phyloP scores from a whole-genome alignment of 1,284 basidiomycete species.

The Pisolithus thermaeus region DNA sequence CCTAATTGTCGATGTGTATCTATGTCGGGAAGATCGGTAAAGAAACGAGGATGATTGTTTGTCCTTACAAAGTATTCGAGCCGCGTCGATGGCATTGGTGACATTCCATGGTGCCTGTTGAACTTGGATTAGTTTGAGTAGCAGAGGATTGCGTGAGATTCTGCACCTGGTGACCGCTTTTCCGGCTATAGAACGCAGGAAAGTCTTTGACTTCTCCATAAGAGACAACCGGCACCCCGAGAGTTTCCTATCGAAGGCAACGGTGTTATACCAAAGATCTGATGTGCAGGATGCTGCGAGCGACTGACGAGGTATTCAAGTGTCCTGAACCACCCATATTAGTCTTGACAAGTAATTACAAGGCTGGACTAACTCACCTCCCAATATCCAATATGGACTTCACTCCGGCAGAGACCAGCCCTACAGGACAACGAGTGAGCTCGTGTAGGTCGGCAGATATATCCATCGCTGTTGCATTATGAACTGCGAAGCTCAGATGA shows the following conservation, averaged over 20 bases:
- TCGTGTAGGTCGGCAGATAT: constrained; percentile 90
- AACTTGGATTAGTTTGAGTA: constrained; percentile 4
- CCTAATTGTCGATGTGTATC: constrained; percentile 58
- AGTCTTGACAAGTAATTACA: constrained; percentile 1
- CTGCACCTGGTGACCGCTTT: constrained; percentile 75
- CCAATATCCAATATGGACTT: constrained; percentile 97
- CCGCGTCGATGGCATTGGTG: constrained; percentile 56
- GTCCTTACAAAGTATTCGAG: constrained; percentile 62
- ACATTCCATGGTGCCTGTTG: constrained; percentile 67
- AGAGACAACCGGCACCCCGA: constrained; percentile 88
- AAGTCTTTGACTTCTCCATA: constrained; percentile 78
- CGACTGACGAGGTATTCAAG: constrained; percentile 82
- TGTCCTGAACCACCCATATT: constrained; percentile 46
- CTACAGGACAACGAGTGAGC: constrained; percentile 79
- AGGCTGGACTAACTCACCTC: constrained; percentile 34
- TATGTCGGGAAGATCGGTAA: constrained; percentile 24
- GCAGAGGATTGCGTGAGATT: background rate
- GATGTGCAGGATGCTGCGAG: background rate
- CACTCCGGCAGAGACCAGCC: constrained; percentile 89
- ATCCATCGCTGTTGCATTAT: constrained; percentile 69
- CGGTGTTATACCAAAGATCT: background rate
- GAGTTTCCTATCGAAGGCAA: constrained; percentile 73
- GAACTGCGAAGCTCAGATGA: background rate
- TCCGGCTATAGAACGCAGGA: constrained; percentile 90
- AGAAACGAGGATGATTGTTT: background rate